Conservation (phyloP, 2,329 filamentous ascomycete species). For the Westerdykella ornata region DNA sequence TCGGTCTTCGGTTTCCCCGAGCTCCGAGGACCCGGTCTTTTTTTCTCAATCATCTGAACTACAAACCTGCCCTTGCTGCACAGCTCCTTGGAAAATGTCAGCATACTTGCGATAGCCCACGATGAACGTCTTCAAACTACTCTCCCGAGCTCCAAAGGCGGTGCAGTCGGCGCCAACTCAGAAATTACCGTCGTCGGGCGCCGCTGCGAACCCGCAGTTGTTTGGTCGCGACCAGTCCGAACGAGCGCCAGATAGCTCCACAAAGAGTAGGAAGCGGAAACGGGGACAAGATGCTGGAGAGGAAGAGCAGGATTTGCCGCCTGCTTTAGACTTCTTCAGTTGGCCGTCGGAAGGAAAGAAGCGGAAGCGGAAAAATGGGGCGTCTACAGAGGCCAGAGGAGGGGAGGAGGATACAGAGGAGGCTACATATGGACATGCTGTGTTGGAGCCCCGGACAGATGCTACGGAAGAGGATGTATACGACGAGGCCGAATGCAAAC, state of each 20-base stretch:
- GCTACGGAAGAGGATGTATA: slow-evolving; percentile 32
- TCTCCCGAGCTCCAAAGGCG: slow-evolving; percentile 63
- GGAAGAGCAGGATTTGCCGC: slow-evolving; percentile 14
- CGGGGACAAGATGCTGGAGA: slow-evolving; percentile 23
- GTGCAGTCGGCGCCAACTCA: slow-evolving; percentile 35
- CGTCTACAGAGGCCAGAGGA: slow-evolving; percentile 15
- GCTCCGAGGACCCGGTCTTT: slow-evolving; percentile 12
- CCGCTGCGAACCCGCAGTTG: slow-evolving; percentile 60
- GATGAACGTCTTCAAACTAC: slow-evolving; percentile 68
- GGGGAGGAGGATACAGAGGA: slow-evolving; percentile 6
- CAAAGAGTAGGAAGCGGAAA: slow-evolving; percentile 40
- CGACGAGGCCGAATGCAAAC: slow-evolving; percentile 64
- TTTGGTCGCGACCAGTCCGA: slow-evolving; percentile 44
- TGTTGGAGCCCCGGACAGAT: slow-evolving; percentile 3
- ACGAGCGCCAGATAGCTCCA: slow-evolving; percentile 31
- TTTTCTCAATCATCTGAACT: slow-evolving; percentile 4
- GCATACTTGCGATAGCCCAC: slow-evolving; percentile 1
- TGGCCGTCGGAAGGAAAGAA: slow-evolving; percentile 8
- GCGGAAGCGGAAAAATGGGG: slow-evolving; percentile 6
- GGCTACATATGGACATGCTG: background rate
- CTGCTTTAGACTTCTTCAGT: slow-evolving; percentile 43
- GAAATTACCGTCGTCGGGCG: slow-evolving; percentile 59
- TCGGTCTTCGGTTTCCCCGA: slow-evolving; percentile 17
- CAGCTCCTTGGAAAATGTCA: background rate
- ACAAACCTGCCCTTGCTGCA: background rate